Evolutionary conservation across 2,329 filamentous ascomycete genomes (phyloP).

Genomic region (Xylaria digitata): DNA sequence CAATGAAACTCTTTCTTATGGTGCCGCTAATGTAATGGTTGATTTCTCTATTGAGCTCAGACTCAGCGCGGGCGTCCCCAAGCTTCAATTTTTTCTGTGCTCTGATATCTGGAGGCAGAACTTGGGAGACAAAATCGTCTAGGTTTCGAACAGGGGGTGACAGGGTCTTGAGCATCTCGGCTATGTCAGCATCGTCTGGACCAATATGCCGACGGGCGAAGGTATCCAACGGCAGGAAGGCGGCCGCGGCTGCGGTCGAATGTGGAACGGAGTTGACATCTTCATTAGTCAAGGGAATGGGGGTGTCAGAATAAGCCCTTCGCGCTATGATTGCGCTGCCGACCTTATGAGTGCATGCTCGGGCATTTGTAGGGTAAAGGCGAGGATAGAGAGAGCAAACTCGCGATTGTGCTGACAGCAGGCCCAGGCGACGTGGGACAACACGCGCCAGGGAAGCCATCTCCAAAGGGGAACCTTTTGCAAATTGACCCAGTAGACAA

Average conservation of each 20-base stretch:
- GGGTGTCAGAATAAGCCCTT: slow-evolving; percentile 37
- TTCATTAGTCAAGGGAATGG: slow-evolving; percentile 26
- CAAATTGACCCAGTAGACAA: background rate
- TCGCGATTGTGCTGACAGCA: slow-evolving; percentile 46
- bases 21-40: slow-evolving; percentile 51
- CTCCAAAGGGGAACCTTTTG: slow-evolving; percentile 15
- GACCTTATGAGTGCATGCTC: slow-evolving; percentile 41
- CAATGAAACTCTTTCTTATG: slow-evolving; percentile 72
- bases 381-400: slow-evolving; percentile 39
- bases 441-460: slow-evolving; percentile 47
- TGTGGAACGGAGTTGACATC: slow-evolving; percentile 42
- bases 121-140: slow-evolving; percentile 86
- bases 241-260: slow-evolving; percentile 33
- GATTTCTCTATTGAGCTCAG: slow-evolving; percentile 58
- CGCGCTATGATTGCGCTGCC: slow-evolving; percentile 25
- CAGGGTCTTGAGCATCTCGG: slow-evolving; percentile 83
- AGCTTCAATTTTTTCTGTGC: slow-evolving; percentile 73
- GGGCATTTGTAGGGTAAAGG: slow-evolving; percentile 33
- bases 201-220: slow-evolving; percentile 91
- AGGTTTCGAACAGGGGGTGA: slow-evolving; percentile 78
- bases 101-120: slow-evolving; percentile 83
- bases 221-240: slow-evolving; percentile 62
- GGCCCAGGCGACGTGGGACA: slow-evolving; percentile 47
- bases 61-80: slow-evolving; percentile 66
- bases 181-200: slow-evolving; percentile 74